phyloP scores from a whole-genome alignment of 2,329 filamentous ascomycete species.

The Colletotrichum gloeosporioides region DNA sequence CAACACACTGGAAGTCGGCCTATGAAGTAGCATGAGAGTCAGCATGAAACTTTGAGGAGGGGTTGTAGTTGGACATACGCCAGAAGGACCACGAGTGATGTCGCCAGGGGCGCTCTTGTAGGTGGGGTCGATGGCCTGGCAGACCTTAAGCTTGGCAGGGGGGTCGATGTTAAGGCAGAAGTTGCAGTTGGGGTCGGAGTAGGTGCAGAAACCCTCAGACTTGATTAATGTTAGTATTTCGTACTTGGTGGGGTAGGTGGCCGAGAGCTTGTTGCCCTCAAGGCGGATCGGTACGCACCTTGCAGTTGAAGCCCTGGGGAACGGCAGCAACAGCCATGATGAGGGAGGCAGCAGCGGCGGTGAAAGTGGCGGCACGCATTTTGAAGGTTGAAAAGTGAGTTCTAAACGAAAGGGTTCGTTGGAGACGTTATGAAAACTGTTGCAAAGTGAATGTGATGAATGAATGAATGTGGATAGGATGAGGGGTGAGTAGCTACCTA shows the following conservation, averaged over 20 bases:
- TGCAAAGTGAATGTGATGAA: background rate
- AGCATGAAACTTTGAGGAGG: background rate
- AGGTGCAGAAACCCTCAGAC: background rate
- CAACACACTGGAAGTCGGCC: background rate
- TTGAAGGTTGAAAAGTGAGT: background rate
- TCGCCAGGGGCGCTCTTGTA: background rate
- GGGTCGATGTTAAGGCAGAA: background rate
- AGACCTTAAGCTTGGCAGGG: background rate
- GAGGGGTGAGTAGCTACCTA: background rate
- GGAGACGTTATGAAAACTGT: background rate
- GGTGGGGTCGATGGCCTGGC: background rate
- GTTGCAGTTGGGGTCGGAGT: constrained; percentile 6
- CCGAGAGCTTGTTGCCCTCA: background rate
- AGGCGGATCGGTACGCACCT: background rate
- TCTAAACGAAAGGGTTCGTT: background rate
- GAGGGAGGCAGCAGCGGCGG: background rate
- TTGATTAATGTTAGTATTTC: background rate
- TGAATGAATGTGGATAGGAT: background rate
- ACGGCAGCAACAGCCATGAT: background rate
- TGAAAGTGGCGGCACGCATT: background rate
- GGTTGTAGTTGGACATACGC: background rate
- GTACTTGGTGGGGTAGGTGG: background rate
- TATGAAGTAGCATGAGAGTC: background rate
- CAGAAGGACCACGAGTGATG: background rate
- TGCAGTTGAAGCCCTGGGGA: background rate